Conservation (phyloP, 306 rosid genomes). For the Sicyos edulis region DNA sequence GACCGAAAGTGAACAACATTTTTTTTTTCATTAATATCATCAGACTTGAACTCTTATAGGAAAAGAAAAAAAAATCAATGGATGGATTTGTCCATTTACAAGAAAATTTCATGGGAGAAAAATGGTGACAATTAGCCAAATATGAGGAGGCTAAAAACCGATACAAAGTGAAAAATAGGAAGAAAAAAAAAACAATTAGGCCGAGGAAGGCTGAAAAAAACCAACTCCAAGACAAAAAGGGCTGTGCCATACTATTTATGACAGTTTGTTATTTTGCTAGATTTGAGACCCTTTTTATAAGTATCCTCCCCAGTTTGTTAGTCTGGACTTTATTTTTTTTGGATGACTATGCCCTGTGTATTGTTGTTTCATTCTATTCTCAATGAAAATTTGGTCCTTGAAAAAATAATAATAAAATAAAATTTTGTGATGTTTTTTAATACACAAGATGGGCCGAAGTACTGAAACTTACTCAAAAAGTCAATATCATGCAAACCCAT, state of each 20-base stretch:
- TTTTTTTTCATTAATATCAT: constrained; percentile 29
- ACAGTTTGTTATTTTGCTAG: no score
- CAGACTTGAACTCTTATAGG: constrained; percentile 53
- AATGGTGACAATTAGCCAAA: constrained; percentile 59
- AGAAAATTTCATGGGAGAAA: constrained; percentile 38
- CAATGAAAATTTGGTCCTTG: no score
- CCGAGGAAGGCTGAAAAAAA: constrained; percentile 47
- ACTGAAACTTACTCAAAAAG: neutral
- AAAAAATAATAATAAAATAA: no score
- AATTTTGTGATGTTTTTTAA: neutral
- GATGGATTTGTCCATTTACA: constrained; percentile 69
- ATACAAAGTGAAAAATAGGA: constrained; percentile 33
- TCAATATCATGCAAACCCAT: neutral
- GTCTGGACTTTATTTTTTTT: no score
- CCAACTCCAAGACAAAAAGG: constrained; percentile 20
- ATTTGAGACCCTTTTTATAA: no score
- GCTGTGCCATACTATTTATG: neutral
- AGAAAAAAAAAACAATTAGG: constrained; percentile 49
- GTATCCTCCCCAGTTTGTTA: no score
- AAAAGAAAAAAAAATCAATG: constrained; percentile 30
- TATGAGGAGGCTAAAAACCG: constrained; percentile 62
- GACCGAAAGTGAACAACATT: constrained; percentile 23
- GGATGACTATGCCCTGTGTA: no score
- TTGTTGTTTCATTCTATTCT: no score
- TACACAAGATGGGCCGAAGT: neutral